Base-by-base conservation (phyloP, 2,329 filamentous ascomycete species). In the Colletotrichum sp. region DNA sequence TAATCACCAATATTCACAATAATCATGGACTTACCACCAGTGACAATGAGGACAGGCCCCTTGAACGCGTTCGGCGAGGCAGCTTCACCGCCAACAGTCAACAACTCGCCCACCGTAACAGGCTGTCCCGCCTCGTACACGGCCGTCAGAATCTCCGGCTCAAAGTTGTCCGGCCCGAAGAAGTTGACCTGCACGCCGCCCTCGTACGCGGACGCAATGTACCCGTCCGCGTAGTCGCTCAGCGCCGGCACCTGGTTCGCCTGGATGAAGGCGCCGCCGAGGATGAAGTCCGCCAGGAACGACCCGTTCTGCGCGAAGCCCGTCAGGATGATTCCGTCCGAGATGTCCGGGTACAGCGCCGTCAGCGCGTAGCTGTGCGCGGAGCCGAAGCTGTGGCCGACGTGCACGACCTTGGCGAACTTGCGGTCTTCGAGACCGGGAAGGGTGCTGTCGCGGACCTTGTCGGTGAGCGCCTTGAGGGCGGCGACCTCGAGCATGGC, bases 361-460 rank as follows among this genome's bases (percentile, higher is more conserved):
- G 89, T 88, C 24, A 94, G 85, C 64, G 84, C 87, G 82, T 91
- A 92, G 4, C 88, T 89, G 78, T 91, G 89, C 8, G 88, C 83
- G 0, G 91, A 92, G 36, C 92, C 92, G 78, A 92, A 94, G 0
- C 90, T 92, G 84, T 94, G 92, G 15, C 92, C 92, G 18, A 92
- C 86, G 80, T 94, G 92, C 10, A 92, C 85, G 28, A 91, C 84
- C 79, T 89, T 88, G 60, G 80, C 73, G 78, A 84, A 87, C 39
- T 28, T 28, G 24, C 77, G 78, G 63, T 81, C 78, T 32, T 80
- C 80, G n/a, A 90, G 81, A 24, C 84, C 83, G 0, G 85, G 80
- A 28, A 93, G 83, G 1, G 80, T 79, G 63, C 89, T 88, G 2
- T 81, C 79, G 34, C 89, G 88, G 3, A 92, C 84, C 77, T 84